A percentile compares a stretch with the other conserved stretches of the same genome.
These are phyloP conservation scores for Trametes polyzona DNA, from an alignment of 1,284 basidiomycete species.

Conservation along the genomic window DNA sequence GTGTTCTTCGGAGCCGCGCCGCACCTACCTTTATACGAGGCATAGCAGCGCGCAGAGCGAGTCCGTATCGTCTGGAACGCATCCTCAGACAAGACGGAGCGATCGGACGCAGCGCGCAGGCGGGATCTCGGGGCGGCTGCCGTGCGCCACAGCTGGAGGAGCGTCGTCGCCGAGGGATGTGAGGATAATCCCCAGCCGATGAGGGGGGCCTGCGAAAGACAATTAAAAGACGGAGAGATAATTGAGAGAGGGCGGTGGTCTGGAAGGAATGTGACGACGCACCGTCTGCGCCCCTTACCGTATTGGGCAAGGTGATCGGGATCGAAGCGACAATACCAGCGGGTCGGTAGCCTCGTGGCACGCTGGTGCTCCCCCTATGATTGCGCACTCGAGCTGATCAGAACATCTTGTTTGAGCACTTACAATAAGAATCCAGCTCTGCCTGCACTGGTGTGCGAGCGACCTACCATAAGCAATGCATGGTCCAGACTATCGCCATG, in stretches of 20 bases:
- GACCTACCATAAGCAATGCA: not conserved
- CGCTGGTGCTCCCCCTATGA: conserved; percentile 1
- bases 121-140: conserved; percentile 8
- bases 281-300: conserved; percentile 1
- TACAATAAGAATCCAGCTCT: conserved; percentile 6
- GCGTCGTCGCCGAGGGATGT: not conserved
- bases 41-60: not conserved
- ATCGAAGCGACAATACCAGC: conserved; percentile 17
- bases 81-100: conserved; percentile 15
- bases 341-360: conserved; percentile 23
- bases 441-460: not conserved
- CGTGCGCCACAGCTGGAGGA: not conserved
- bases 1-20: conserved; percentile 1
- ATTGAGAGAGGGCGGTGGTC: not conserved
- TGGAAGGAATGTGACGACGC: not conserved
- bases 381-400: conserved; percentile 7
- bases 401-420: not conserved
- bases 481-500: too few relatives aligned
- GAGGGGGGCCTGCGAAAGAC: conserved; percentile 10
- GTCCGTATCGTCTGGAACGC: not conserved
- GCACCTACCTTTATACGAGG: conserved; percentile 12
- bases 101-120: conserved; percentile 9
- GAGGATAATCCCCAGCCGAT: not conserved
- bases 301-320: conserved; percentile 8
- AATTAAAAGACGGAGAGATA: conserved; percentile 9